A percentile compares a stretch with the other conserved stretches of the same genome.
Conservation (phyloP, 2,329 filamentous ascomycete species). For the Penicillium sp. region DNA sequence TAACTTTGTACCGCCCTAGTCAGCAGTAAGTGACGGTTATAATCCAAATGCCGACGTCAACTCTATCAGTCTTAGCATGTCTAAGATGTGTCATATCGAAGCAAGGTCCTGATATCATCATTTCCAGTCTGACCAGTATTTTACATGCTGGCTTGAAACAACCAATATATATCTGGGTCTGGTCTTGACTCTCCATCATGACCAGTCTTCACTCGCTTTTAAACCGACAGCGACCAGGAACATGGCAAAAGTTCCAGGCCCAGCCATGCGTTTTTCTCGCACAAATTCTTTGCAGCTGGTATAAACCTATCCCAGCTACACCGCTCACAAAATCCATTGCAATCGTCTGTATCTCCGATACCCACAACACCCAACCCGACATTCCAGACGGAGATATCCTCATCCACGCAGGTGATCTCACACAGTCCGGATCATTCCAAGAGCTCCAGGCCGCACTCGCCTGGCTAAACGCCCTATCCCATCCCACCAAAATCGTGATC, state of each 20-base stretch:
- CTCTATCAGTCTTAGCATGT: too few species aligned
- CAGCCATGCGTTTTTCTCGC: conserved; percentile 18
- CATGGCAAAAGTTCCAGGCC: conserved; percentile 15
- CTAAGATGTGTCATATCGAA: too few species aligned
- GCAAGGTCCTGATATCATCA: too few species aligned
- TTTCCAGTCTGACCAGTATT: too few species aligned
- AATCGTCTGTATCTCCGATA: conserved; percentile 33
- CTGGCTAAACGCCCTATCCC: conserved; percentile 71
- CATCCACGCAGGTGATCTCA: conserved; percentile 44
- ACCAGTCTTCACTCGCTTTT: conserved; percentile 8
- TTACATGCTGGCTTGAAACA: too few species aligned
- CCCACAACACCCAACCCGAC: conserved; percentile 24
- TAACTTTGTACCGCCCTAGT: too few species aligned
- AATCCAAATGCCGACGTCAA: too few species aligned
- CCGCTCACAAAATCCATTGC: conserved; percentile 10
- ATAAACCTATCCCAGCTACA: conserved; percentile 7
- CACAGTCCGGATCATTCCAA: conserved; percentile 64
- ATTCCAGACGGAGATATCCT: conserved; percentile 27
- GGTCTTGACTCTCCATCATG: neutral
- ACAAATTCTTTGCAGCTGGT: conserved; percentile 14
- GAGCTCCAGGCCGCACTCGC: conserved; percentile 74
- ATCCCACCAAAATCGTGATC: conserved; percentile 74
- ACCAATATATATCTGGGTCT: neutral
- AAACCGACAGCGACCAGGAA: conserved; percentile 11
- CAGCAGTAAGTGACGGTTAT: too few species aligned